Evolutionary conservation across 2,329 filamentous ascomycete species (phyloP), one percentile per base, ranked within the genome.

Genomic region (Acrocalymma vagum): DNA sequence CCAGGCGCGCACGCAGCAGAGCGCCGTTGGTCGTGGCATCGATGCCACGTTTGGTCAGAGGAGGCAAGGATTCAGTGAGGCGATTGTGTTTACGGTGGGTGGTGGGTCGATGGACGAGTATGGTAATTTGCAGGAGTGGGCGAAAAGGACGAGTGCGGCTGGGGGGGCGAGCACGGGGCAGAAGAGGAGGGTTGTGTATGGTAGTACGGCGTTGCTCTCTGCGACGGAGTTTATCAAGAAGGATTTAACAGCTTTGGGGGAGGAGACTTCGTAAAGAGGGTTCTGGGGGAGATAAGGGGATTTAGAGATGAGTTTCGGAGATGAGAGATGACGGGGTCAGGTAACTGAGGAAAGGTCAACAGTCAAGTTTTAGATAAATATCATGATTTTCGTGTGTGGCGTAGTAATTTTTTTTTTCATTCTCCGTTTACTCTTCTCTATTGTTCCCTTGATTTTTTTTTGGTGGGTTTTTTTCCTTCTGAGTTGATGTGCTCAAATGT

Each of bases 81-180:
- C 90, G 1, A 86, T 96, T 38, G 90, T 96, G n/a, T 96, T 96
- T 65, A 93, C 90, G 0, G 90, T 72, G 3, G 94, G 94, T 4
- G 94, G 95, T 30, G 94, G 94, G 27, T 96, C 91, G 66, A 97
- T 99, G 89, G 94, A 99, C 58, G 94, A 99, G 69, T 99, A 97
- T 67, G 93, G 92, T 14, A 99, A 99, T 70, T 69, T 99, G 66
- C 90, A 96, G 67, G 94, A 97, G 65, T 99, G 94, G 94, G 90
- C 93, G 5, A 84, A 83, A 68, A 81, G 93, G 52, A 91, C 90
- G 31, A 78, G 79, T 31, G 83, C 83, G 10, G 72, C 72, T 23
- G 77, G 76, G 27, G 73, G 72, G 10, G 72, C 75, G 5, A 67
- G 74, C 32, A 73, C 73, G 8, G 80, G 83, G 7, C 79, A 83